Evolutionary conservation across 768 basidiomycete genomes (phyloP), one percentile per base, ranked within the genome.

Genomic region (Naganishia randhawae): DNA sequence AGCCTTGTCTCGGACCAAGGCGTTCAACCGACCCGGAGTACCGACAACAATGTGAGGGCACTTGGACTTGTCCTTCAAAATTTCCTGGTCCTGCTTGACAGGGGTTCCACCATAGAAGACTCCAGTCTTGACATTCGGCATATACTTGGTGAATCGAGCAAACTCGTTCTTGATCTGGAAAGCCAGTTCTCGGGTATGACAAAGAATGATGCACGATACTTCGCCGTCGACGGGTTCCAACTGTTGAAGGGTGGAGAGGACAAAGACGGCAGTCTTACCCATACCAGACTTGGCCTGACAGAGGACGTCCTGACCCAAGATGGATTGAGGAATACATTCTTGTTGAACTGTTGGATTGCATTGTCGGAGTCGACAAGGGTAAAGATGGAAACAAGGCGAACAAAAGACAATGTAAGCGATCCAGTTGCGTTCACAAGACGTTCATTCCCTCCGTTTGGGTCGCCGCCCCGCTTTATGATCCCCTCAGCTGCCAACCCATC

Each of bases 91-190:
- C 83, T 93, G 94, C 73, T 88, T 85, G 69, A 96, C 91, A 55
- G 92, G 89, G 35, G 91, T 96, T 70, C 96, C 96, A 71, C 96
- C 96, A 80, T 92, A 99, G 84, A 98, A 97, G 68, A 96, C 97
- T 82, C 87, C 87, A 77, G 97, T 93, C 72, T 94, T 90, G 75
- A 98, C 92, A 74, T 94, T 91, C 39, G 96, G 94, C 95, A 98
- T 98, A 84, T 97, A 99, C 85, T 98, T 98, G 75, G 91, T 91
- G 82, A 99, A 99, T 63, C 96, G 92, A 65, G 89, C 87, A 84
- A 98, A 99, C 83, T 99, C 96, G 83, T 99, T 99, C 85, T 95
- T 93, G 82, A 99, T 99, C 84, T 99, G 96, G 84, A 92, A 99
- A 62, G 96, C 96, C 69, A 99, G 85, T 84, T 99, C 96, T 75